Conservation (phyloP, 2,329 filamentous ascomycete species). For the Aspergillus chevalieri region DNA sequence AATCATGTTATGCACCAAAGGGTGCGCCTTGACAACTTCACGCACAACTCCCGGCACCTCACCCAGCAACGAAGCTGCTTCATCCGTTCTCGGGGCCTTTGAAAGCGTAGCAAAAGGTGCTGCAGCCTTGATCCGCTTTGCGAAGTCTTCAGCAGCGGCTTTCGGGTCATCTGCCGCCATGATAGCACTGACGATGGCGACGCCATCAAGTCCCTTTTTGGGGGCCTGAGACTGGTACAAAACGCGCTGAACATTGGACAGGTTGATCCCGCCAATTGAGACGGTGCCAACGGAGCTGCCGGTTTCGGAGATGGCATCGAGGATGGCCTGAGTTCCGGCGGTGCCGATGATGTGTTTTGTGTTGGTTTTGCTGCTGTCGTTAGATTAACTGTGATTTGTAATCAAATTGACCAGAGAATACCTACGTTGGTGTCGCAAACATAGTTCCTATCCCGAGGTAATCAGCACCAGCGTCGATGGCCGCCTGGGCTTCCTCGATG, state of each 20-base stretch:
- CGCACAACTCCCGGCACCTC: slow-evolving; percentile 48
- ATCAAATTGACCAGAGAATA: slow-evolving; percentile 6
- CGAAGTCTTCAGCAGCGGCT: slow-evolving; percentile 55
- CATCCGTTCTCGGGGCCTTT: slow-evolving; percentile 20
- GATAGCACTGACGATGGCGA: slow-evolving; percentile 86
- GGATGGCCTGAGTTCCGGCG: slow-evolving; percentile 61
- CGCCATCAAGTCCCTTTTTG: slow-evolving; percentile 63
- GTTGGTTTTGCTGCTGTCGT: slow-evolving; percentile 64
- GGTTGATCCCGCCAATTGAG: slow-evolving; percentile 84
- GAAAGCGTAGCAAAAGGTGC: slow-evolving; percentile 28
- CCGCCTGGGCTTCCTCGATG: slow-evolving; percentile 63
- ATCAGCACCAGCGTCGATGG: slow-evolving; percentile 70
- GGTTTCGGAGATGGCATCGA: slow-evolving; percentile 52
- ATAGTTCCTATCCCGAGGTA: slow-evolving; percentile 90
- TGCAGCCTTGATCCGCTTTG: slow-evolving; percentile 46
- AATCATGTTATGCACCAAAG: slow-evolving; percentile 93
- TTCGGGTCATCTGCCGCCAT: slow-evolving; percentile 65
- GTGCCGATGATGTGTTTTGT: slow-evolving; percentile 76
- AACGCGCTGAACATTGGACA: slow-evolving; percentile 66
- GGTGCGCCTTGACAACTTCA: slow-evolving; percentile 57
- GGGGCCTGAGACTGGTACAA: slow-evolving; percentile 60
- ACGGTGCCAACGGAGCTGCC: slow-evolving; percentile 49
- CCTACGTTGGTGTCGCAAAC: slow-evolving; percentile 73
- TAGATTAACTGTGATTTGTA: background rate
- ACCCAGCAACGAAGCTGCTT: slow-evolving; percentile 24